These are phyloP conservation scores for Aureobasidium sp. DNA, from an alignment of 2,329 filamentous ascomycete genomes.

Conservation along the genomic window DNA sequence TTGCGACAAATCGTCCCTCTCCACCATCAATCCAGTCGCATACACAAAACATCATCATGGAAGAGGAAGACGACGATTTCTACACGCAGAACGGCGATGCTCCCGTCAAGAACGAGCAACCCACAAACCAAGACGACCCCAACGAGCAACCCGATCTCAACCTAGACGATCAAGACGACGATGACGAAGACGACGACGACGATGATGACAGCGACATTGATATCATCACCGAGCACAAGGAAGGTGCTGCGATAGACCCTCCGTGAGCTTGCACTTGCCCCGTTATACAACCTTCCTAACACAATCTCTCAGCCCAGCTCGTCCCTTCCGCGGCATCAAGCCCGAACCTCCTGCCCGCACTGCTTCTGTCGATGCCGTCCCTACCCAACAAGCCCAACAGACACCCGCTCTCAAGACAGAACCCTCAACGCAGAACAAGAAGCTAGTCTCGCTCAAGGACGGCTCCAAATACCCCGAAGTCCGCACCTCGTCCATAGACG, in stretches of 20 bases:
- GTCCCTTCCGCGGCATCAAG: constrained; percentile 20
- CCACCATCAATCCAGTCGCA: neutral
- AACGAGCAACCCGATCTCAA: constrained; percentile 36
- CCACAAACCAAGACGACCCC: constrained; percentile 25
- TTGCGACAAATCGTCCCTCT: neutral
- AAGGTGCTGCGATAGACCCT: constrained; percentile 32
- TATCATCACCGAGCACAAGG: constrained; percentile 45
- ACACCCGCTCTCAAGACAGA: constrained; percentile 20
- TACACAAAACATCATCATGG: constrained; percentile 31
- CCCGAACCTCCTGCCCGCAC: constrained; percentile 22
- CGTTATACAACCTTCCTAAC: neutral
- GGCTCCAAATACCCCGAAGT: constrained; percentile 61
- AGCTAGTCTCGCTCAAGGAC: constrained; percentile 21
- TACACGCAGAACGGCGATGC: constrained; percentile 29
- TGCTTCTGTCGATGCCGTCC: constrained; percentile 19
- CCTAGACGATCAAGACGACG: constrained; percentile 40
- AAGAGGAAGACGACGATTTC: constrained; percentile 48
- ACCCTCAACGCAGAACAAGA: constrained; percentile 14
- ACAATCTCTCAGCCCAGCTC: constrained; percentile 9
- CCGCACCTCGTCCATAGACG: constrained; percentile 73
- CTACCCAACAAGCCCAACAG: constrained; percentile 32
- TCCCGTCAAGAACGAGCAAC: constrained; percentile 19
- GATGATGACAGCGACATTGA: constrained; percentile 39
- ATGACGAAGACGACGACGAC: constrained; percentile 30
- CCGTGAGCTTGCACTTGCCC: constrained; percentile 21